Evolutionary conservation across 495 filamentous ascomycete genomes (phyloP).

Genomic region (Podospora appendiculata): DNA sequence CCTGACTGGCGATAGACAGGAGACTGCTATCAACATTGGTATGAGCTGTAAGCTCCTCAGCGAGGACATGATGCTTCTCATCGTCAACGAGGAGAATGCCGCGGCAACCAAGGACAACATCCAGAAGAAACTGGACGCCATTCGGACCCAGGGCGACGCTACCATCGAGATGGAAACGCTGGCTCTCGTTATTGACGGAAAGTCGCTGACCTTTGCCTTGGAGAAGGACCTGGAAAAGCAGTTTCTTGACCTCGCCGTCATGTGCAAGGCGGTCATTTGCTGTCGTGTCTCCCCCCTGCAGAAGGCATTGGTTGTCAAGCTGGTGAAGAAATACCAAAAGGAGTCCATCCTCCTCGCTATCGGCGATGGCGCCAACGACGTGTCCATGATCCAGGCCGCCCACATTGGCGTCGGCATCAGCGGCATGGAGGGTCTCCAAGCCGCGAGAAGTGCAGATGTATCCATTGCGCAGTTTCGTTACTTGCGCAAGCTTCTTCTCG

Average conservation of each 20-base stretch:
- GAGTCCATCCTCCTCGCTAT: slow-evolving; percentile 83
- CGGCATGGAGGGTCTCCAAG: slow-evolving; percentile 97
- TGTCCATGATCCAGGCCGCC: slow-evolving; percentile 98
- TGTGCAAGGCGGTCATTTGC: slow-evolving; percentile 98
- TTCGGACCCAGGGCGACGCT: slow-evolving; percentile 64
- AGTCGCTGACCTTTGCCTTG: slow-evolving; percentile 86
- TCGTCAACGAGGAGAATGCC: slow-evolving; percentile 84
- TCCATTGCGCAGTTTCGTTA: slow-evolving; percentile 95
- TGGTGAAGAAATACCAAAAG: slow-evolving; percentile 93
- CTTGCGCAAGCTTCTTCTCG: slow-evolving; percentile 87
- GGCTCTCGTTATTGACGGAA: slow-evolving; percentile 95
- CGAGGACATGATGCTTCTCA: slow-evolving; percentile 96
- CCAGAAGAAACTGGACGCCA: slow-evolving; percentile 85
- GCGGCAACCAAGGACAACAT: slow-evolving; percentile 74
- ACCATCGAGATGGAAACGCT: slow-evolving; percentile 77
- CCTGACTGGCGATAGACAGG: slow-evolving; percentile 93
- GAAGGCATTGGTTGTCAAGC: slow-evolving; percentile 96
- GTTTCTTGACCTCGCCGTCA: slow-evolving; percentile 86
- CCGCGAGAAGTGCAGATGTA: slow-evolving; percentile 91
- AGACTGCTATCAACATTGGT: slow-evolving; percentile 99
- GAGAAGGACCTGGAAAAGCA: slow-evolving; percentile 91
- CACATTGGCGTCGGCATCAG: slow-evolving; percentile 98
- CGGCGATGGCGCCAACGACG: slow-evolving; percentile 97
- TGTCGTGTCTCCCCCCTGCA: slow-evolving; percentile 99
- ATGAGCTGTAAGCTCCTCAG: slow-evolving; percentile 99